phyloP scores from a whole-genome alignment of 805 yeast species.

The Candida maesae region DNA sequence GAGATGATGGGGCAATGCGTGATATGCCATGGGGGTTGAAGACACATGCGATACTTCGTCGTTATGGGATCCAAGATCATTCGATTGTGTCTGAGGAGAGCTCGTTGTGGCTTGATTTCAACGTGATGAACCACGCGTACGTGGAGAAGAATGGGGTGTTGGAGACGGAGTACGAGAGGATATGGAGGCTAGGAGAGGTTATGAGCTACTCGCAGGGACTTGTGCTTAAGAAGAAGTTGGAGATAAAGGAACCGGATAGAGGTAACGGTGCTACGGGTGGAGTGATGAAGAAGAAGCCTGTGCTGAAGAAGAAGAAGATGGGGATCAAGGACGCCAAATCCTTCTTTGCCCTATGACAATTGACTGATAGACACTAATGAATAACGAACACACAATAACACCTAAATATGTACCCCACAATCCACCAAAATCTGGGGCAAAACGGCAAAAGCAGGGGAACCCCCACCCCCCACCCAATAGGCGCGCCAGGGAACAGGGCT shows the following conservation, averaged over 20 bases:
- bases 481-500: too few species aligned
- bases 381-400: too few species aligned
- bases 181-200: conserved; percentile 20
- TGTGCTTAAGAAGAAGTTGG: conserved; percentile 11
- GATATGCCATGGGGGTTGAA: conserved; percentile 22
- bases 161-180: conserved; percentile 10
- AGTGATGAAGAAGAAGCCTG: conserved; percentile 3
- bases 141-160: conserved; percentile 1
- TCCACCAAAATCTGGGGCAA: too few species aligned
- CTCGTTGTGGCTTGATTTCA: conserved; percentile 20
- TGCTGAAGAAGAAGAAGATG: conserved; percentile 9
- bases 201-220: conserved; percentile 14
- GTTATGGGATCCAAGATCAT: conserved; percentile 5
- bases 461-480: too few species aligned
- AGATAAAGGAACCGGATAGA: not conserved
- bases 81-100: conserved; percentile 1
- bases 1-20: conserved; percentile 8
- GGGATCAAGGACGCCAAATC: conserved; percentile 13
- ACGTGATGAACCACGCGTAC: conserved; percentile 13
- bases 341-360: too few species aligned
- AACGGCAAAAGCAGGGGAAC: too few species aligned
- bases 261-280: too few species aligned
- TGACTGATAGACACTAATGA: too few species aligned
- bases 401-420: too few species aligned
- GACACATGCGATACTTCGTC: conserved; percentile 11